These are phyloP conservation scores for Lunasporangiospora selenospora DNA, from an alignment of 192 early-diverging fungal species.

Conservation along the genomic window DNA sequence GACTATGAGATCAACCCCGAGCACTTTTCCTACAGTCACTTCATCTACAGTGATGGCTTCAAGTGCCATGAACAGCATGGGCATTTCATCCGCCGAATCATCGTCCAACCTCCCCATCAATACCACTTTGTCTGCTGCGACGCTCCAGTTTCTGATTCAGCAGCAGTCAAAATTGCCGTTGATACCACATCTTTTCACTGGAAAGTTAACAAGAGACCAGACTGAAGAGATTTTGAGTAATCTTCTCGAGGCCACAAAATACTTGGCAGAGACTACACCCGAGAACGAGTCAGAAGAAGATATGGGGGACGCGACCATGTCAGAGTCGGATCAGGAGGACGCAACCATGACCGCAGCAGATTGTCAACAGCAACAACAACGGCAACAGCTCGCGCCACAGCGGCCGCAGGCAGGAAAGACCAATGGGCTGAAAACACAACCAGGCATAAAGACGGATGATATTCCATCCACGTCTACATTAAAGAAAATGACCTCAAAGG, in stretches of 20 bases:
- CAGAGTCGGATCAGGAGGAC: not conserved
- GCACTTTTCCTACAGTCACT: not conserved
- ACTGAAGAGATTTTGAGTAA: slow-evolving; percentile 25
- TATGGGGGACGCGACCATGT: not conserved
- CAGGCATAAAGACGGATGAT: slow-evolving; percentile 42
- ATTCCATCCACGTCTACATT: slow-evolving; percentile 52
- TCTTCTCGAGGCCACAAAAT: slow-evolving; percentile 36
- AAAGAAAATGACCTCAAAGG: slow-evolving; percentile 73
- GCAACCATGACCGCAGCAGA: not conserved
- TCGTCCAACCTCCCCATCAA: slow-evolving; percentile 4
- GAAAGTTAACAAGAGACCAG: slow-evolving; percentile 25
- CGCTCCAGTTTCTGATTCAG: slow-evolving; percentile 35
- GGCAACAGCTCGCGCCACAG: too few species aligned
- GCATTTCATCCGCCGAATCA: slow-evolving; percentile 4
- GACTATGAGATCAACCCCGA: too few species aligned
- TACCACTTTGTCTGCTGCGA: slow-evolving; percentile 36
- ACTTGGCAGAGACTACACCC: slow-evolving; percentile 5
- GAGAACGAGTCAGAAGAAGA: not conserved
- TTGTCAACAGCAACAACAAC: not conserved
- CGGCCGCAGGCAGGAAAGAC: slow-evolving; percentile 11
- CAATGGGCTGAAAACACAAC: slow-evolving; percentile 39
- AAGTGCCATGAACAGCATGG: too few species aligned
- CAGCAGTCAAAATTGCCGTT: slow-evolving; percentile 34
- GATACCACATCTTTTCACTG: slow-evolving; percentile 31
- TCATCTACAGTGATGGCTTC: not conserved